Evolutionary conservation across 2,329 filamentous ascomycete genomes (phyloP), one percentile per base, ranked within the genome.

Genomic region (Ophiocordyceps camponoti-leonardi): DNA sequence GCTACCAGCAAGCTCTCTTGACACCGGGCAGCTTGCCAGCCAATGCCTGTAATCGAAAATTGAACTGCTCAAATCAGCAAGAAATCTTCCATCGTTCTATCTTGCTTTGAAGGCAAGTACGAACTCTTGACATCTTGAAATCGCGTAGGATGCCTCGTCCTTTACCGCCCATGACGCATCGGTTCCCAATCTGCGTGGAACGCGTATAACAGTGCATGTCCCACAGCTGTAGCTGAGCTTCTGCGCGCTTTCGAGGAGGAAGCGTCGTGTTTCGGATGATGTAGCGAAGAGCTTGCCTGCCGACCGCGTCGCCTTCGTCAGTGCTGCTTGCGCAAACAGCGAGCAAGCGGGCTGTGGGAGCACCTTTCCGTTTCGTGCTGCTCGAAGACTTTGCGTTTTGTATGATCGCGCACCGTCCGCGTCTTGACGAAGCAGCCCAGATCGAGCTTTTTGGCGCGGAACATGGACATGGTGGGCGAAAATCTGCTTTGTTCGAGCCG

Each of bases 131-230:
- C 73, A 98, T 75, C 65, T 87, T 86, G 58, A 98, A 98, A 59
- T 92, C 90, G 47, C 86, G 79, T 52, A 96, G 72, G n/a, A 98
- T 73, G 81, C 87, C 86, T 54, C 86, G 75, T 18, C 82, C 82
- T 62, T 86, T 87, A n/a, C 92, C 92, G 52, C 87, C 87, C 61
- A 90, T 75, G 45, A 94, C 81, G 68, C 92, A 98, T 54, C 92
- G 72, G 67, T 95, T 96, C 63, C 83, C 81, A 62, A 98, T 88
- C 71, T 95, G 88, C 44, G 90, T 94, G 48, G 86, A 79, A 49
- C 88, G 76, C 33, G 92, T 96, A 67, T 96, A 96, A 70, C 78
- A 80, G 69, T 95, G 88, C 90, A 96, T 95, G 67, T 94, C 83
- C 4, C 83, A 79, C 52, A 98, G 72, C 67, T 96, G 82, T 47